phyloP scores from a whole-genome alignment of 2,329 filamentous ascomycete genomes.

The Chrysoporthe austroafricana region DNA sequence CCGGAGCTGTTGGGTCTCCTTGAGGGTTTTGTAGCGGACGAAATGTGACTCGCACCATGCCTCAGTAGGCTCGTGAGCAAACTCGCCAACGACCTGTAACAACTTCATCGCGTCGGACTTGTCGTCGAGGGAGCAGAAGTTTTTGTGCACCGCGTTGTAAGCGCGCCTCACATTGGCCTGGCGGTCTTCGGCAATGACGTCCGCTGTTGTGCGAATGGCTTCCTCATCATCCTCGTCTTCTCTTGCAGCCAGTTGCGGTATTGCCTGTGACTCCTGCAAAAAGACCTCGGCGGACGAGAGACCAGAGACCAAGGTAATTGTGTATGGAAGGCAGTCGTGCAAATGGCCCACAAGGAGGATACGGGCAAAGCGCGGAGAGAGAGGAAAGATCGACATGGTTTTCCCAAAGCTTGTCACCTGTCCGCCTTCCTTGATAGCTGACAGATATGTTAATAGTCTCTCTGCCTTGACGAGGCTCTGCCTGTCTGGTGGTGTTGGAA shows the following conservation, averaged over 20 bases:
- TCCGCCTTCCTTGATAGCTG: conserved; percentile 73
- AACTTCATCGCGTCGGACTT: conserved; percentile 88
- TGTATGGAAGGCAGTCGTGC: conserved; percentile 81
- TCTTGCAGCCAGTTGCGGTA: conserved; percentile 58
- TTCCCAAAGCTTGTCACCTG: conserved; percentile 79
- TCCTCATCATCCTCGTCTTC: conserved; percentile 47
- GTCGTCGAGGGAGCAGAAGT: conserved; percentile 81
- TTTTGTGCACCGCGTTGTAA: conserved; percentile 73
- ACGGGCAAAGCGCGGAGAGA: conserved; percentile 87
- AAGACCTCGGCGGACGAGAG: conserved; percentile 89
- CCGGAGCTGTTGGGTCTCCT: conserved; percentile 82
- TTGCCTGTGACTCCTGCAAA: conserved; percentile 77
- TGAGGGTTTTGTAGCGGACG: conserved; percentile 83
- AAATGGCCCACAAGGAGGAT: conserved; percentile 89
- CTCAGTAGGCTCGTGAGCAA: conserved; percentile 73
- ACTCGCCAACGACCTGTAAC: conserved; percentile 85
- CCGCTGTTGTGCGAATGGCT: conserved; percentile 64
- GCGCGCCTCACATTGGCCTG: conserved; percentile 65
- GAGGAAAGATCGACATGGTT: conserved; percentile 84
- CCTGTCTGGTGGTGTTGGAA: conserved; percentile 85
- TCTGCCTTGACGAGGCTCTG: conserved; percentile 81
- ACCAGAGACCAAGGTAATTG: conserved; percentile 85
- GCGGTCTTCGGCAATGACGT: conserved; percentile 72
- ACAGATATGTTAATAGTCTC: conserved; percentile 82
- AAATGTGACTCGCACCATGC: conserved; percentile 82